Base-by-base conservation (phyloP, 805 yeast genomes). In the Wickerhamiella occidentalis region DNA sequence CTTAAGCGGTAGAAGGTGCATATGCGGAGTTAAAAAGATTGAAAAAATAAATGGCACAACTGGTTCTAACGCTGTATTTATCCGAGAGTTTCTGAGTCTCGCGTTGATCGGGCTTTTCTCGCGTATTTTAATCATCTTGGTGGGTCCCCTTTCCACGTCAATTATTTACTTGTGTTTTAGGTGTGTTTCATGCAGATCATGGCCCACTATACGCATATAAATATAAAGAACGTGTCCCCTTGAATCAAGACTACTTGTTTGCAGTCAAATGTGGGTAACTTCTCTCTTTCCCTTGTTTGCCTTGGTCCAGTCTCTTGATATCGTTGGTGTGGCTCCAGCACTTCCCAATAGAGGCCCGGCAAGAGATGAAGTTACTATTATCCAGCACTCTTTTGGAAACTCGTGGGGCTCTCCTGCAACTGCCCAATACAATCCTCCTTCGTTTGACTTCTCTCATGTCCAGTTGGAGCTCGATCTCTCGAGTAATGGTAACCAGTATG, bases 401-500 rank as follows among this genome's bases (percentile, higher is more conserved):
- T 63, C 70, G 8, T 68, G 61, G 55, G 61, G 60, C 43, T 49
- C 55, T 7, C 69, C 71, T 4, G 54, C 55, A 40, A 56, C 56
- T 6, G 43, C 47, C 13, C 37, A 43, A 18, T 69, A 63, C 53
- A 41, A 52, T 1, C 67, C 72, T 6, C 64, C 68, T 7, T 40
- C 53, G 1, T 57, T 52, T 15, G 51, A 51, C 33, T 69, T 68
- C 56, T 62, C 63, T 40, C 62, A 65, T n/a, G 71, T 68, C 5
- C 58, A 57, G 2, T 55, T 68, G 21, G 61, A 62, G 37, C 56
- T 69, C 23, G 55, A 62, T 18, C 60, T 63, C 3, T 50, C 61
- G 8, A 58, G 60, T 13, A 54, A 48, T 21, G 71, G 70, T 22
- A 49, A 56, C 26, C 72, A 68, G 54, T 68, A 56, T 50, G 72